Conservation (phyloP, 768 basidiomycete genomes). For the Rhizopogon roseolus region DNA sequence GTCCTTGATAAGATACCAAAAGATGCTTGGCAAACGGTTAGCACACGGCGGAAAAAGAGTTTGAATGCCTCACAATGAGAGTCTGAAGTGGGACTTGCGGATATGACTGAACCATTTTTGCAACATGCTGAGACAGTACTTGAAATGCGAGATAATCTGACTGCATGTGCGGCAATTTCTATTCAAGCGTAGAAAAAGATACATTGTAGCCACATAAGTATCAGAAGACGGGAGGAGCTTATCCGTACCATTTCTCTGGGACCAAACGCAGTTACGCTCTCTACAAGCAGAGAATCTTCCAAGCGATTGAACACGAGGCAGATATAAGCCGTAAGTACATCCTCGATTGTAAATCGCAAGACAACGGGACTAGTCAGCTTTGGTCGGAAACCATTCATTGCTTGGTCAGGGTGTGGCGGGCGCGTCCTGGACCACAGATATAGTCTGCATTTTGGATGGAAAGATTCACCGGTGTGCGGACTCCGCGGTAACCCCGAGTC, state of each 20-base stretch:
- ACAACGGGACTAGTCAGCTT: conserved; percentile 27
- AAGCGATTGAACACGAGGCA: conserved; percentile 36
- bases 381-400: background rate
- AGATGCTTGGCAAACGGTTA: conserved; percentile 33
- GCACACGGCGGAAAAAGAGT: background rate
- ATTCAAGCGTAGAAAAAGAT: background rate
- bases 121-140: conserved; percentile 62
- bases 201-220: background rate
- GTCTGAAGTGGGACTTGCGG: conserved; percentile 48
- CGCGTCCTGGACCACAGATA: conserved; percentile 49
- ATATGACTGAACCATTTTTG: conserved; percentile 51
- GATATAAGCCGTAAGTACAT: conserved; percentile 65
- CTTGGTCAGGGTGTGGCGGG: conserved; percentile 9
- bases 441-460: conserved; percentile 31
- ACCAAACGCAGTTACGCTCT: conserved; percentile 67
- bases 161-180: conserved; percentile 68
- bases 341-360: conserved; percentile 56
- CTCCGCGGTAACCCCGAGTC: conserved; percentile 7
- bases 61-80: conserved; percentile 38
- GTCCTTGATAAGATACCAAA: conserved; percentile 49
- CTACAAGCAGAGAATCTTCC: conserved; percentile 43
- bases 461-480: background rate
- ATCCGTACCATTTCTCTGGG: conserved; percentile 62
- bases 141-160: conserved; percentile 64
- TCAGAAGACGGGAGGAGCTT: background rate